Conservation (phyloP, 345 rosid species). For the Murraya paniculata region DNA sequence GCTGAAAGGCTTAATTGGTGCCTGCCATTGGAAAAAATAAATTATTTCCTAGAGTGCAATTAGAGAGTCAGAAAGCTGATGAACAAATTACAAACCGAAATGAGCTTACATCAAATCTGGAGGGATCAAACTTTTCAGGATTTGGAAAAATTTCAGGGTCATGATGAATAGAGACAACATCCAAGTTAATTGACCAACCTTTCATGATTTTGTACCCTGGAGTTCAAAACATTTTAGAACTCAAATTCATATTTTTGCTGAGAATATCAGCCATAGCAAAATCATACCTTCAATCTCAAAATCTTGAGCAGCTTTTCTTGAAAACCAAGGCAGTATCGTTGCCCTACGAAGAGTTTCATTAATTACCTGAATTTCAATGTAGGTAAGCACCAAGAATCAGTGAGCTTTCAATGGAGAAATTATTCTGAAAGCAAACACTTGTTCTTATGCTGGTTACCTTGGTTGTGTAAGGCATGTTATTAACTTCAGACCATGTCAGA, state of each 20-base stretch:
- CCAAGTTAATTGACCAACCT: slow-evolving; percentile 70
- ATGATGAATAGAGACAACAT: slow-evolving; percentile 66
- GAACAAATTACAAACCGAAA: background rate
- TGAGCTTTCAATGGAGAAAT: background rate
- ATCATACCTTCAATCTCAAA: slow-evolving; percentile 55
- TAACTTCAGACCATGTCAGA: slow-evolving; percentile 55
- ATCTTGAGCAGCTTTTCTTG: slow-evolving; percentile 63
- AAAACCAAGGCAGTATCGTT: slow-evolving; percentile 61
- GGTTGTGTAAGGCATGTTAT: slow-evolving; percentile 56
- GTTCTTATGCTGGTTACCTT: slow-evolving; percentile 34
- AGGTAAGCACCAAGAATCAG: background rate
- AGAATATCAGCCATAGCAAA: background rate
- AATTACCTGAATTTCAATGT: slow-evolving; percentile 37
- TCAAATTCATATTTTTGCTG: background rate
- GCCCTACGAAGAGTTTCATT: slow-evolving; percentile 62
- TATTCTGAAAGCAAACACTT: background rate
- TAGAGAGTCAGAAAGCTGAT: background rate
- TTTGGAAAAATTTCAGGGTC: slow-evolving; percentile 45
- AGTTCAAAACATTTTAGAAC: background rate
- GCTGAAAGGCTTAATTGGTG: slow-evolving; percentile 43
- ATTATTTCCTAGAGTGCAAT: background rate
- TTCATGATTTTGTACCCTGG: slow-evolving; percentile 50
- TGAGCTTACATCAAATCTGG: slow-evolving; percentile 51
- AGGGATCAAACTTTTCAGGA: slow-evolving; percentile 48
- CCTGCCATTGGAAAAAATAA: slow-evolving; percentile 28